phyloP scores from a whole-genome alignment of 441 rosid species.

The Adansonia gregorii region DNA sequence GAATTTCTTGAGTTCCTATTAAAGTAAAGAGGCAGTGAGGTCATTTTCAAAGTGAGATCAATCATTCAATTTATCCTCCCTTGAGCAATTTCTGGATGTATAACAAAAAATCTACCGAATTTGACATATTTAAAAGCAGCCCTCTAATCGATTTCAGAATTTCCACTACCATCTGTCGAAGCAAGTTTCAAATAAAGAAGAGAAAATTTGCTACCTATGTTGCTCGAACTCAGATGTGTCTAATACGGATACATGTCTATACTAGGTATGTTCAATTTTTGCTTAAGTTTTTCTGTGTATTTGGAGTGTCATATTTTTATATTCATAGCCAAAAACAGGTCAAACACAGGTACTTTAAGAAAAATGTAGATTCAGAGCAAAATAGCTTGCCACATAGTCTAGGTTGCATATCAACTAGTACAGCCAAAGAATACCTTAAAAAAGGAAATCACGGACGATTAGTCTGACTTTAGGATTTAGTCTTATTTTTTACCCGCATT shows the following conservation, averaged over 20 bases:
- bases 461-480: neutral
- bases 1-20: neutral
- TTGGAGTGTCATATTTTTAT: too few species aligned
- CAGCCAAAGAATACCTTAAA: neutral
- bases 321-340: too few species aligned
- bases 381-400: neutral
- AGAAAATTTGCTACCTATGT: neutral
- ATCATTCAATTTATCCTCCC: neutral
- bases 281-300: too few species aligned
- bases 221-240: too few species aligned
- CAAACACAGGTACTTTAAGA: too few species aligned
- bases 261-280: too few species aligned
- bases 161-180: neutral
- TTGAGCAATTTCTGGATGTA: neutral
- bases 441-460: neutral
- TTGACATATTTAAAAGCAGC: neutral
- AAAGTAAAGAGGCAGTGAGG: neutral
- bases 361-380: too few species aligned
- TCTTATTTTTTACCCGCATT: neutral
- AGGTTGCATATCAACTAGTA: slow-evolving; percentile 4
- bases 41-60: neutral
- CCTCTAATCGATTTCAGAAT: neutral
- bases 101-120: neutral
- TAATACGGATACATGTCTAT: too few species aligned
- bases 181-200: neutral